Evolutionary conservation across 2,329 filamentous ascomycete species (phyloP), one percentile per base, ranked within the genome.

Genomic region (Piedraia hortae): DNA sequence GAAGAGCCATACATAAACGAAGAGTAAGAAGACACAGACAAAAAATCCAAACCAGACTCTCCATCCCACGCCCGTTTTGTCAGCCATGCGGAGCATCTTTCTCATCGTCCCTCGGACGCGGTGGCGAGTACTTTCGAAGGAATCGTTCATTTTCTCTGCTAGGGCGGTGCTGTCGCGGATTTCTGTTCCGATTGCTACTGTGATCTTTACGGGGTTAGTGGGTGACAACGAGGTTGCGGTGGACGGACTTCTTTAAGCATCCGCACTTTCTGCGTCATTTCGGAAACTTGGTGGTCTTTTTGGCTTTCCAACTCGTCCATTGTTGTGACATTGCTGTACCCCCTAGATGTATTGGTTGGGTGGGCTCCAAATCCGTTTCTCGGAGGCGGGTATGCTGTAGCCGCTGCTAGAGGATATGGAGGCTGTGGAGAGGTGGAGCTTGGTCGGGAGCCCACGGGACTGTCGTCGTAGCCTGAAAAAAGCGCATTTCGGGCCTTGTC

Each of bases 41-140:
- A 97, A 90, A 48, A 97, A 97, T 19, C 54, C 57, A 22, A 91
- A 45, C 85, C 85, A 97, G 26, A 80, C 72, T 47, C 63, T 82
- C 85, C 85, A 97, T 38, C 78, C 70, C 6, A 97, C 69, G n/a
- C 85, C 85, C 2, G 80, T 89, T 37, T 66, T 59, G 50, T 93
- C 63, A 4, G 85, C 85, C 85, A 97, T 97, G 24, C 82, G 43
- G 32, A 93, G 50, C 85, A 97, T 97, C 27, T 80, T 59, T 43
- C 77, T 90, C 85, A 97, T 93, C 10, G 88, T 93, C 24, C 82
- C 78, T 19, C 68, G 62, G 29, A 97, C 53, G 31, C 73, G 62
- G 23, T 78, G 50, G 15, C 80, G 56, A 23, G 82, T 88, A 36
- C 62, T 65, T 43, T 93, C 82, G 42, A 93, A 97, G 4, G 65